Conservation (phyloP, 768 basidiomycete genomes). For the Ephemerocybe angulata region DNA sequence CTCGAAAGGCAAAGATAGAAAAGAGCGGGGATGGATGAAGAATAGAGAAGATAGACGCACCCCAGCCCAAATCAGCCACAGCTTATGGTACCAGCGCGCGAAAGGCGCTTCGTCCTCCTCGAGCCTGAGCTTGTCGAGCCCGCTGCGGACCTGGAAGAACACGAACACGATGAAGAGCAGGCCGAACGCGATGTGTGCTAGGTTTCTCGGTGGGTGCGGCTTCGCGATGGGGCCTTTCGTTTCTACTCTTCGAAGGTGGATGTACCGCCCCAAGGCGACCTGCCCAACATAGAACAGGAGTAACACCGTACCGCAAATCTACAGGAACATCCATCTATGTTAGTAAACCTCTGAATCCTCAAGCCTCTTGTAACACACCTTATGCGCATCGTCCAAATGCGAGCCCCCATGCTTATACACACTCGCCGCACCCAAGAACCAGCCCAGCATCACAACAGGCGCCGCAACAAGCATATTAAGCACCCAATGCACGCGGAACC, state of each 20-base stretch:
- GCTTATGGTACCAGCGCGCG: constrained; percentile 33
- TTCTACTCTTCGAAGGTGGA: constrained; percentile 40
- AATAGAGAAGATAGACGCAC: constrained; percentile 28
- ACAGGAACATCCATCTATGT: background rate
- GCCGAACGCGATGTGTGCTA: constrained; percentile 54
- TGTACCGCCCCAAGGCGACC: constrained; percentile 47
- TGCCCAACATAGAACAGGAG: constrained; percentile 51
- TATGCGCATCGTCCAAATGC: constrained; percentile 49
- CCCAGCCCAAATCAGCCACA: constrained; percentile 46
- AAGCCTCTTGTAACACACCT: constrained; percentile 26
- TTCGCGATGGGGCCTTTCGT: constrained; percentile 23
- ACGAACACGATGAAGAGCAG: constrained; percentile 45
- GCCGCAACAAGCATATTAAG: constrained; percentile 46
- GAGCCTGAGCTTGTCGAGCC: constrained; percentile 41
- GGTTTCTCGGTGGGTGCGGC: constrained; percentile 50
- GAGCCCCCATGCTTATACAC: constrained; percentile 37
- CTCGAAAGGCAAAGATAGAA: background rate
- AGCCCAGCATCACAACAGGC: constrained; percentile 48
- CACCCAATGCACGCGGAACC: constrained; percentile 56
- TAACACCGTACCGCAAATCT: constrained; percentile 53
- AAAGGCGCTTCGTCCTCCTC: constrained; percentile 34
- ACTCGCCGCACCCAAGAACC: constrained; percentile 45
- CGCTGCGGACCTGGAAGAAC: constrained; percentile 50
- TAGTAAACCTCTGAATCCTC: background rate
- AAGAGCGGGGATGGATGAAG: background rate